phyloP scores from a whole-genome alignment of 805 yeast species.

The Schwanniomyces polymorphus region DNA sequence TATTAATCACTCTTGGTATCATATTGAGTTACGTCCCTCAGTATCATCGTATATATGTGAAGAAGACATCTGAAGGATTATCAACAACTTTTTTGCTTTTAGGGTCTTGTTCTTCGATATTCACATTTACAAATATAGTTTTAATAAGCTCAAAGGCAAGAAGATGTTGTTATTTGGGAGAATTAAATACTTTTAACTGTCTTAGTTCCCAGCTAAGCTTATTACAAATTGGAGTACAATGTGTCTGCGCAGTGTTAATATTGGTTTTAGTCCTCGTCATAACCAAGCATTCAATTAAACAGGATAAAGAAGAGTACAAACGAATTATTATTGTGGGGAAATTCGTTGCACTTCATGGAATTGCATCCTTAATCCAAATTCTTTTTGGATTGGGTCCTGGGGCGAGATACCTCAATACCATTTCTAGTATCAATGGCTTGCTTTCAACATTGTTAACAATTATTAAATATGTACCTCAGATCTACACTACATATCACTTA shows the following conservation, averaged over 20 bases:
- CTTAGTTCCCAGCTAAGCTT: slow-evolving; percentile 64
- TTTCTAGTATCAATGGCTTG: slow-evolving; percentile 65
- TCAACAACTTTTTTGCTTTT: slow-evolving; percentile 70
- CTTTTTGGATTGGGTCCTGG: slow-evolving; percentile 28
- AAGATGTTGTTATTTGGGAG: slow-evolving; percentile 53
- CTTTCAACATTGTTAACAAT: slow-evolving; percentile 63
- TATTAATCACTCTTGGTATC: slow-evolving; percentile 63
- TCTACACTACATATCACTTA: slow-evolving; percentile 63
- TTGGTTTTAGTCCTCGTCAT: slow-evolving; percentile 52
- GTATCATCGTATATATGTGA: slow-evolving; percentile 54
- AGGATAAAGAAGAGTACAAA: slow-evolving; percentile 44
- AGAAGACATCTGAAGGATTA: slow-evolving; percentile 73
- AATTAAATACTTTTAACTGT: slow-evolving; percentile 56
- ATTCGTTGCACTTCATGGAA: slow-evolving; percentile 37
- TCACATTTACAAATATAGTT: slow-evolving; percentile 65
- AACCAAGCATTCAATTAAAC: slow-evolving; percentile 47
- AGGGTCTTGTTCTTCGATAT: slow-evolving; percentile 68
- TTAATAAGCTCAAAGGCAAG: slow-evolving; percentile 62
- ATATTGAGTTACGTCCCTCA: slow-evolving; percentile 75
- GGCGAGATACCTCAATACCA: slow-evolving; percentile 23
- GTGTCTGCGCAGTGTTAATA: slow-evolving; percentile 57
- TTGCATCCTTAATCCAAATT: slow-evolving; percentile 32
- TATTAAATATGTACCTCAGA: slow-evolving; percentile 78
- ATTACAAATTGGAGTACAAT: slow-evolving; percentile 65
- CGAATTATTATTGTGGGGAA: slow-evolving; percentile 42